Conservation (phyloP, 1,284 basidiomycete genomes). For the Pascua sp. region DNA sequence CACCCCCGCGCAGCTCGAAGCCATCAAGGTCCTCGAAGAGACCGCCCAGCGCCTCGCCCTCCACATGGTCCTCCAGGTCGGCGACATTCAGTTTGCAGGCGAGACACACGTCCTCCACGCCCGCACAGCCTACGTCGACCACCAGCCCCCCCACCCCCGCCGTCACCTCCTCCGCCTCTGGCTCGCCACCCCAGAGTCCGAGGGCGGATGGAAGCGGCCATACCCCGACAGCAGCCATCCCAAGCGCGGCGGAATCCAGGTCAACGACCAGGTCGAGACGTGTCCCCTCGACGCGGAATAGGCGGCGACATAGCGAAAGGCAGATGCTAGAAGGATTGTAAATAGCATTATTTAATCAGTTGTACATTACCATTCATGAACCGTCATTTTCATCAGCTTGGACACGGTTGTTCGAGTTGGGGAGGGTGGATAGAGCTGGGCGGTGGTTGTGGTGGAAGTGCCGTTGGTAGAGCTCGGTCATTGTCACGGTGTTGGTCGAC, state of each 20-base stretch:
- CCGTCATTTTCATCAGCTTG: no score
- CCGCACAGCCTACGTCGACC: conserved; percentile 50
- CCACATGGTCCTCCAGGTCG: conserved; percentile 51
- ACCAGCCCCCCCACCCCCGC: conserved; percentile 42
- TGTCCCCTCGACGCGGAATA: conserved; percentile 51
- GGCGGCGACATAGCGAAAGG: neutral
- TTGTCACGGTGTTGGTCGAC: no score
- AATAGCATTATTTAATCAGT: no score
- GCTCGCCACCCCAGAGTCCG: conserved; percentile 45
- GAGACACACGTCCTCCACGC: conserved; percentile 50
- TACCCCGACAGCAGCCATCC: conserved; percentile 44
- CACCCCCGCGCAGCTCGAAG: conserved; percentile 43
- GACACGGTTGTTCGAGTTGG: no score
- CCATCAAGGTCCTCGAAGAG: conserved; percentile 50
- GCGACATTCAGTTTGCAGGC: conserved; percentile 47
- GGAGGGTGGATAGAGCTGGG: no score
- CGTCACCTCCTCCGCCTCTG: conserved; percentile 52
- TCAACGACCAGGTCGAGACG: conserved; percentile 40
- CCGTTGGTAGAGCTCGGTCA: no score
- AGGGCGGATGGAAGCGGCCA: conserved; percentile 50
- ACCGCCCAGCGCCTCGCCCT: conserved; percentile 47
- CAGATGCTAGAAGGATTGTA: no score
- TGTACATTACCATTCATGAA: no score
- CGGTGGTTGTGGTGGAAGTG: no score
- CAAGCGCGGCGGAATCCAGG: conserved; percentile 47